Base-by-base conservation (phyloP, 768 basidiomycete genomes). In the Mycena galericulata region DNA sequence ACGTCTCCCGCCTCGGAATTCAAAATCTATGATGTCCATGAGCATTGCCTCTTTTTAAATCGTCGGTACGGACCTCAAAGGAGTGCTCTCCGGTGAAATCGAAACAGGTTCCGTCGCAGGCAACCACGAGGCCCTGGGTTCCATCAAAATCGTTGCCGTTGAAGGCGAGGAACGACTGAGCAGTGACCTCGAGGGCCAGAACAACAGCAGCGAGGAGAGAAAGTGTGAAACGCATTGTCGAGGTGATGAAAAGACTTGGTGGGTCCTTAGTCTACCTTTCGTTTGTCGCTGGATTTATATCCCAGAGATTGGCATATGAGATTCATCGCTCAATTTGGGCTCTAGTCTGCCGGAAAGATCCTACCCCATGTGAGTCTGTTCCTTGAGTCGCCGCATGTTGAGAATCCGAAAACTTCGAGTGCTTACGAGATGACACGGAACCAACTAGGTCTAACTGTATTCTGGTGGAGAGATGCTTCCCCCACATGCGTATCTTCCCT, bases 41-140 rank as follows among this genome's bases (percentile, higher is more conserved):
- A n/a, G n/a, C n/a, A n/a, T n/a, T n/a, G n/a, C n/a, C n/a, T n/a
- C n/a, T n/a, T n/a, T n/a, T n/a, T n/a, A n/a, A n/a, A n/a, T n/a
- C n/a, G n/a, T n/a, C n/a, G 36, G 20, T 34, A 22, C 58, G 24
- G 45, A 60, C 58, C 58, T 60, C 45, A 29, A 47, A 60, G 4
- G 45, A 60, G 58, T 60, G 58, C 14, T 17, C 7, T 24, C 58
- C 58, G 30, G 27, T 24, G 58, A 60, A 60, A 50, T 47, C 46
- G 24, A 49, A 34, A 46, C 59, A 61, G 29, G 59, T 47, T 45
- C 46, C 46, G n/a, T 61, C 59, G 46, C 59, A 61, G 27, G 59
- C 30, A 26, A 40, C 59, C 24, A 30, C 36, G 45, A 15, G 11
- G n/a, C 59, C 59, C n/a, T 47, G 11, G 34, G 2, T 24, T 18